Evolutionary conservation across 495 filamentous ascomycete species (phyloP).

Genomic region (Talaromyces proteolyticus): DNA sequence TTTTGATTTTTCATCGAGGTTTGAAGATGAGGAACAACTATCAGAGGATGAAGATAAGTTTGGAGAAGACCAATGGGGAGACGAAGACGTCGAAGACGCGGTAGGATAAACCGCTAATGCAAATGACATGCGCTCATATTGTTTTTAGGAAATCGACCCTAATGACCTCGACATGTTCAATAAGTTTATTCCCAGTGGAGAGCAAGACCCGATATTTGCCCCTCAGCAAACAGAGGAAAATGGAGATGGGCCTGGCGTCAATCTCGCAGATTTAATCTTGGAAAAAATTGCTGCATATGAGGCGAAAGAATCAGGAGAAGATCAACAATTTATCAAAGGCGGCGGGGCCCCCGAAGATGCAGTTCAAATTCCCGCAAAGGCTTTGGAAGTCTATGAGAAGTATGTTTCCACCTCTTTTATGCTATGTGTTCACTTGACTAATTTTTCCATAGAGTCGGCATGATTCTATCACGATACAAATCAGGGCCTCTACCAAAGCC

Average conservation of each 20-base stretch:
- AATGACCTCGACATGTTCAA: constrained; percentile 85
- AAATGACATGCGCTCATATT: constrained; percentile 10
- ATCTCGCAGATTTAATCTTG: constrained; percentile 86
- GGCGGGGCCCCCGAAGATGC: constrained; percentile 62
- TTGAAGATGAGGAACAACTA: constrained; percentile 43
- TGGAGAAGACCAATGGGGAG: constrained; percentile 51
- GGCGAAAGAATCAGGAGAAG: constrained; percentile 49
- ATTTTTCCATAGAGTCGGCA: constrained; percentile 56
- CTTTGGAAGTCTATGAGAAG: constrained; percentile 91
- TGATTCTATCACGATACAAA: constrained; percentile 87
- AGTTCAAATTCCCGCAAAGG: constrained; percentile 82
- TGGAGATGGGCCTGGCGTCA: constrained; percentile 55
- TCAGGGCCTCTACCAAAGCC: constrained; percentile 93
- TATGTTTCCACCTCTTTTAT: constrained; percentile 27
- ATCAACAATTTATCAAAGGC: constrained; percentile 34
- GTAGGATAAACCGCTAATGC: constrained; percentile 23
- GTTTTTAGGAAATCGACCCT: constrained; percentile 70
- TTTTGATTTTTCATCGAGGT: constrained; percentile 60
- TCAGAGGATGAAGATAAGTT: constrained; percentile 54
- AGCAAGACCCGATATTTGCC: constrained; percentile 42
- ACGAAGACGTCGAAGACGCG: constrained; percentile 68
- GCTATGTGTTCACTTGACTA: background rate
- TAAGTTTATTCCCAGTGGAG: constrained; percentile 67
- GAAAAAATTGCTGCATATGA: constrained; percentile 93
- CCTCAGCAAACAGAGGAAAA: constrained; percentile 39